Conservation (phyloP, 768 basidiomycete species). For the Roridomyces roridus region DNA sequence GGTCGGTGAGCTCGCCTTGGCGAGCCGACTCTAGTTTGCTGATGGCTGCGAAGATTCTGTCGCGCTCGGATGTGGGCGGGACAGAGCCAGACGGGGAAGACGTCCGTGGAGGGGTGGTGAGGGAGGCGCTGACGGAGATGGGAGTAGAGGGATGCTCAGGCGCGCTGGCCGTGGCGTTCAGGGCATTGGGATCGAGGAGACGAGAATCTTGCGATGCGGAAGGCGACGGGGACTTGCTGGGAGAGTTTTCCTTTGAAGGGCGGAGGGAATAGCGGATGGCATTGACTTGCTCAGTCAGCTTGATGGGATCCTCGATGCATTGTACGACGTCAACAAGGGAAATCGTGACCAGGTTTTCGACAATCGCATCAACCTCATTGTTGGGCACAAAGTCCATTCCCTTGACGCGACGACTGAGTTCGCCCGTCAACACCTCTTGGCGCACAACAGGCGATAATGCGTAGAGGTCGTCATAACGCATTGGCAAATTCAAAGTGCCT, state of each 20-base stretch:
- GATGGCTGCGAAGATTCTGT: conserved; percentile 75
- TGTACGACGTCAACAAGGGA: conserved; percentile 80
- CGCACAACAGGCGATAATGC: conserved; percentile 86
- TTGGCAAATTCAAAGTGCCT: conserved; percentile 80
- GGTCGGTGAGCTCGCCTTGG: conserved; percentile 70
- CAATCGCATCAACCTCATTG: conserved; percentile 65
- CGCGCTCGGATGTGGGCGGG: conserved; percentile 68
- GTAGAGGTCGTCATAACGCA: conserved; percentile 87
- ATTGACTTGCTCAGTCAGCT: conserved; percentile 69
- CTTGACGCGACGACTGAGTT: conserved; percentile 78
- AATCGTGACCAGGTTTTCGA: conserved; percentile 73
- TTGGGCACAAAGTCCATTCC: conserved; percentile 56
- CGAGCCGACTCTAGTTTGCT: conserved; percentile 64
- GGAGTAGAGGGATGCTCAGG: conserved; percentile 91
- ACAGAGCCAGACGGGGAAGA: conserved; percentile 78
- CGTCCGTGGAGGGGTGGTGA: conserved; percentile 85
- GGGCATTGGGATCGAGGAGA: conserved; percentile 64
- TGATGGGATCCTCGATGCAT: conserved; percentile 73
- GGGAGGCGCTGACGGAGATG: conserved; percentile 73
- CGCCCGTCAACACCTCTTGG: conserved; percentile 84
- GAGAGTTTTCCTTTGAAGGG: conserved; percentile 42
- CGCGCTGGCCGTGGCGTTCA: conserved; percentile 83
- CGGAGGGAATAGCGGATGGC: conserved; percentile 41
- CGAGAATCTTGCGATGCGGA: conserved; percentile 73
- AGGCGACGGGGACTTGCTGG: conserved; percentile 60